Conservation (phyloP, 768 basidiomycete genomes). For the Trametes gibbosa region DNA sequence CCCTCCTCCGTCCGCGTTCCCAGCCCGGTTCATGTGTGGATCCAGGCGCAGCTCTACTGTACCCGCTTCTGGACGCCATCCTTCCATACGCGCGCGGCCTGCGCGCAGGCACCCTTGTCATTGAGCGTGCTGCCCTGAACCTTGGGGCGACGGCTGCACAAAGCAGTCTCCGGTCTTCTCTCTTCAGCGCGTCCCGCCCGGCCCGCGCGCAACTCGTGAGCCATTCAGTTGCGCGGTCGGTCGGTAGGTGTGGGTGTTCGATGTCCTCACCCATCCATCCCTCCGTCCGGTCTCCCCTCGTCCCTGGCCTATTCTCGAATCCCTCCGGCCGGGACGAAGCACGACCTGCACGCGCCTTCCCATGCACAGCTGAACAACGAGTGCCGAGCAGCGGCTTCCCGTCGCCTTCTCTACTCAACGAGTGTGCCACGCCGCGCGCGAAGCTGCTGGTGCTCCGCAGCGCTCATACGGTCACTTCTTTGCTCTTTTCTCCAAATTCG, state of each 20-base stretch:
- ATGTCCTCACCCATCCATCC: no score
- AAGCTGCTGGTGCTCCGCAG: no score
- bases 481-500: no score
- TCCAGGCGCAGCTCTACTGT: conserved; percentile 1
- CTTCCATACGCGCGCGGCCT: neutral
- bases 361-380: no score
- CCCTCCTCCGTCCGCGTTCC: neutral
- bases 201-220: neutral
- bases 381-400: no score
- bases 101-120: neutral
- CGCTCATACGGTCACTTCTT: no score
- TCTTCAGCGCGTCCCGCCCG: neutral
- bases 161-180: neutral
- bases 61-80: conserved; percentile 1
- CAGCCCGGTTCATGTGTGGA: neutral
- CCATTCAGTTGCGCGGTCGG: neutral
- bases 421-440: no score
- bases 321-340: no score
- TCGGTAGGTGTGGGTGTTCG: neutral
- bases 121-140: neutral
- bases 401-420: no score
- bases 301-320: no score
- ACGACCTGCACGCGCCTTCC: no score
- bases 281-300: no score
- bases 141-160: neutral